phyloP scores from a whole-genome alignment of 306 rosid genomes.

The Neltuma alba region DNA sequence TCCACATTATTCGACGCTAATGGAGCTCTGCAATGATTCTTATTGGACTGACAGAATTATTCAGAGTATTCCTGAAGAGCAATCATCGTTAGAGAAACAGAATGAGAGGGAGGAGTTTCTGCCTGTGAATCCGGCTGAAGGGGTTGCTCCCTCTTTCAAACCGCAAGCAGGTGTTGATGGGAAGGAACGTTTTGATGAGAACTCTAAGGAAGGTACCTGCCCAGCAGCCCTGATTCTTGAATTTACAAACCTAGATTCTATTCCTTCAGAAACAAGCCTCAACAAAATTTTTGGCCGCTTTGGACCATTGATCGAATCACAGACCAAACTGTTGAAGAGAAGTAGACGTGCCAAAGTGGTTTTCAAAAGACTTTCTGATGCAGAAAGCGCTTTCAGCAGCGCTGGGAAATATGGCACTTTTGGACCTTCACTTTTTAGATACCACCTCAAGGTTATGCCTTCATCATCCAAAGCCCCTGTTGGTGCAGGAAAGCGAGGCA shows the following conservation, averaged over 20 bases:
- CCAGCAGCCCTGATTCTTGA: constrained; percentile 69
- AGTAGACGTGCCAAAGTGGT: constrained; percentile 71
- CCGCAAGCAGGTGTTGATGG: constrained; percentile 33
- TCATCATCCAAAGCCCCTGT: constrained; percentile 37
- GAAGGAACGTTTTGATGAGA: constrained; percentile 44
- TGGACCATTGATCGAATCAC: constrained; percentile 58
- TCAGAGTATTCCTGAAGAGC: constrained; percentile 49
- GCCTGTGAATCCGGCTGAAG: constrained; percentile 21
- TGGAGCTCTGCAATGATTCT: constrained; percentile 51
- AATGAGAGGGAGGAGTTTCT: constrained; percentile 35
- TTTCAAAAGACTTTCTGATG: constrained; percentile 59
- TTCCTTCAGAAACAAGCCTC: constrained; percentile 60
- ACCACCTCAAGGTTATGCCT: constrained; percentile 67
- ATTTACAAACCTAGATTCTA: constrained; percentile 55
- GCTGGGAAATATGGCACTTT: constrained; percentile 80
- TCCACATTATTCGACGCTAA: constrained; percentile 30
- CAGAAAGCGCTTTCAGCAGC: constrained; percentile 81
- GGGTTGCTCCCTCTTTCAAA: constrained; percentile 18
- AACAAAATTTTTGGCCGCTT: constrained; percentile 61
- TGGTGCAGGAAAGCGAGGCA: constrained; percentile 40
- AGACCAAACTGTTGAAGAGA: constrained; percentile 67
- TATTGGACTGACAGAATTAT: constrained; percentile 69
- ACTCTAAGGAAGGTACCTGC: constrained; percentile 31
- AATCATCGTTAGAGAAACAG: constrained; percentile 34
- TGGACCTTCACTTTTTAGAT: constrained; percentile 78